A percentile compares a stretch with the other conserved stretches of the same genome.
Evolutionary conservation across 371 early-diverging fungal species (phyloP).

Genomic region (Nosema muscidifuracis): DNA sequence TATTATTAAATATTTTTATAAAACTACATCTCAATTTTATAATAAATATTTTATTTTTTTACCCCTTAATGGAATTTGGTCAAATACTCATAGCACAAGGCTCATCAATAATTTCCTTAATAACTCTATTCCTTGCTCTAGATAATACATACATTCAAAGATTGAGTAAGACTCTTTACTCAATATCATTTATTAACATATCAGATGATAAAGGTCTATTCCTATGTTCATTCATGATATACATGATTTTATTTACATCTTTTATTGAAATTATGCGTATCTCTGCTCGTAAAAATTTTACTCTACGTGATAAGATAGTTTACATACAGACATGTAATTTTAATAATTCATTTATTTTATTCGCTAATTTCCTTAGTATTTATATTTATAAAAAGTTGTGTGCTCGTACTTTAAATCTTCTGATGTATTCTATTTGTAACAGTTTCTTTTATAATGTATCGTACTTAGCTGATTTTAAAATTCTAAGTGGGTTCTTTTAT

Average conservation of each 20-base stretch:
- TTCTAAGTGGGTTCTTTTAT: slow-evolving; percentile 31
- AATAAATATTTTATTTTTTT: slow-evolving; percentile 10
- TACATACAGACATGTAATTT: slow-evolving; percentile 28
- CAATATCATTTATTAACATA: not conserved
- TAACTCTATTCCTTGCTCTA: not conserved
- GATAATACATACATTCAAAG: not conserved
- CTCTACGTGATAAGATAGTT: slow-evolving; percentile 9
- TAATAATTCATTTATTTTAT: slow-evolving; percentile 31
- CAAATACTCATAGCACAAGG: slow-evolving; percentile 7
- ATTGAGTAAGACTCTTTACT: not conserved
- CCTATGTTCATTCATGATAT: slow-evolving; percentile 15
- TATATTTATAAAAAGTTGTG: slow-evolving; percentile 30
- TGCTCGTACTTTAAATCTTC: slow-evolving; percentile 11
- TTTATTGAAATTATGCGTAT: slow-evolving; percentile 14
- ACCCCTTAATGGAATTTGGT: slow-evolving; percentile 25
- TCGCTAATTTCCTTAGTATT: slow-evolving; percentile 34
- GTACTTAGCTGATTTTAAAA: slow-evolving; percentile 18
- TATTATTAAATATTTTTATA: too few species aligned
- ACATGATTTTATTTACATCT: not conserved
- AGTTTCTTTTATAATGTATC: slow-evolving; percentile 5
- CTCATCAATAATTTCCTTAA: not conserved
- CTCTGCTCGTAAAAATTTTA: not conserved
- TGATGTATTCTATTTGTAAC: not conserved
- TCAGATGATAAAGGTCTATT: slow-evolving; percentile 36
- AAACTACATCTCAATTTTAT: too few species aligned